Percentiles rank a stretch among this genome's conserved stretches.
Evolutionary conservation across 306 rosid genomes (phyloP).

Genomic region (Canavalia ensiformis): DNA sequence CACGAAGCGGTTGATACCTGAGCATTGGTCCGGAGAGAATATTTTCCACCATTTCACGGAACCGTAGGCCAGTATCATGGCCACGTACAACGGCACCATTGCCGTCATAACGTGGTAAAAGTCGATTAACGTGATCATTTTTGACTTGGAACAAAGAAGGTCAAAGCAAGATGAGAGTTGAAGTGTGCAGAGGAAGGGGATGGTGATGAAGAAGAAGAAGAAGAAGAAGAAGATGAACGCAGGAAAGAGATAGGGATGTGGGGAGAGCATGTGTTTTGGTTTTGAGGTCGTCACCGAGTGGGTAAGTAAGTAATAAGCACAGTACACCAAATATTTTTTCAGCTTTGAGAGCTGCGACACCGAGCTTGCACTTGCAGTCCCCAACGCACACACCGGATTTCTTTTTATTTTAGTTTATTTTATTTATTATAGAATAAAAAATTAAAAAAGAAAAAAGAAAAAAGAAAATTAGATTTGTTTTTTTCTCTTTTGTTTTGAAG

Average conservation of each 20-base stretch:
- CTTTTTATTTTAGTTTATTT: too few relatives aligned
- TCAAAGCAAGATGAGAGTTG: neutral
- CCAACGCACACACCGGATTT: slow-evolving; percentile 54
- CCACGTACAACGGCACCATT: slow-evolving; percentile 92
- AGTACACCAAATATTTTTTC: slow-evolving; percentile 47
- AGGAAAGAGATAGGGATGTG: slow-evolving; percentile 50
- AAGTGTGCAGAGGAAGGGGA: neutral
- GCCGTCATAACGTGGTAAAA: slow-evolving; percentile 97
- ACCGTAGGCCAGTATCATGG: slow-evolving; percentile 90
- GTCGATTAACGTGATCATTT: slow-evolving; percentile 71
- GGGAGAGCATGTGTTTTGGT: slow-evolving; percentile 71
- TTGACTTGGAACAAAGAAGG: neutral
- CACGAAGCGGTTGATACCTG: slow-evolving; percentile 90
- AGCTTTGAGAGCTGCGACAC: slow-evolving; percentile 66
- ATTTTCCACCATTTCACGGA: slow-evolving; percentile 98
- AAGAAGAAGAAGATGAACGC: too few relatives aligned
- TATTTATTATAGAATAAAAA: too few relatives aligned
- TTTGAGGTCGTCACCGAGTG: slow-evolving; percentile 45
- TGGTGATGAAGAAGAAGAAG: neutral
- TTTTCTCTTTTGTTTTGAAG: slow-evolving; percentile 45
- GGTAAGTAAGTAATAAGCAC: slow-evolving; percentile 40
- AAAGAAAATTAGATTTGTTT: slow-evolving; percentile 19
- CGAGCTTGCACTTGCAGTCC: slow-evolving; percentile 64
- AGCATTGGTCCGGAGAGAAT: slow-evolving; percentile 90
- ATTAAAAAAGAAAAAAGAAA: too few relatives aligned